Evolutionary conservation across 1,284 basidiomycete species (phyloP), one percentile per base, ranked within the genome.

Genomic region (Mrakiaceae sp.): DNA sequence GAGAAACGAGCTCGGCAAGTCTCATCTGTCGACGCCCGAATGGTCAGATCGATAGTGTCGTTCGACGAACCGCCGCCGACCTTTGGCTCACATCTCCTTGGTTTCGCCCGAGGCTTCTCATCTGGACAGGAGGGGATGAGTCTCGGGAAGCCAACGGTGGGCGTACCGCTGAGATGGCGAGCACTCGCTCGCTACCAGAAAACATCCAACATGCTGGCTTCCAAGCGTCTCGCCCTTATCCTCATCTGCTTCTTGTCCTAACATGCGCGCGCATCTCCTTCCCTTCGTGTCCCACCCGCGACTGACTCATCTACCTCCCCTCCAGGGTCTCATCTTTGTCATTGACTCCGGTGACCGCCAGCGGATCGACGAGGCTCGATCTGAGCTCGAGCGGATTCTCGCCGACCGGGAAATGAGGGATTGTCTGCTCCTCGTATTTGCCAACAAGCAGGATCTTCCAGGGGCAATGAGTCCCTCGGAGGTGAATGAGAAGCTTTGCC

Each of bases 391-490:
- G 74, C 84, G 94, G 64, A 98, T 99, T 79, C 81, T 99, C 74
- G 89, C 88, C 69, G 95, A 98, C 77, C 81, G 95, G 68, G 96
- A 99, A 78, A 98, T 99, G 95, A 90, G 90, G 78, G 93, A 98
- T 71, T 98, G 94, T 74, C 77, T 98, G 66, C 76, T 98, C 73
- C 85, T 98, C 68, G 95, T 99, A 48, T 98, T 99, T 79, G 95
- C 96, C 39, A 99, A 97, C 80, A 99, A 99, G 80, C 96, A 99
- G 79, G 96, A 99, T 83, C 3, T 47, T 64, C 59, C 7, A 27
- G 46, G 71, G 92, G 95, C 95, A 49, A 97, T 99, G 94, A 93
- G 92, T 46, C 96, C 95, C 44, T 93, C 95, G 10, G 95, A 98
- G 77, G 92, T 99, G 50, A 98, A 96, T 8, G 96, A 98, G 78